Evolutionary conservation across 768 basidiomycete genomes (phyloP).

Genomic region (Mycena amicta): DNA sequence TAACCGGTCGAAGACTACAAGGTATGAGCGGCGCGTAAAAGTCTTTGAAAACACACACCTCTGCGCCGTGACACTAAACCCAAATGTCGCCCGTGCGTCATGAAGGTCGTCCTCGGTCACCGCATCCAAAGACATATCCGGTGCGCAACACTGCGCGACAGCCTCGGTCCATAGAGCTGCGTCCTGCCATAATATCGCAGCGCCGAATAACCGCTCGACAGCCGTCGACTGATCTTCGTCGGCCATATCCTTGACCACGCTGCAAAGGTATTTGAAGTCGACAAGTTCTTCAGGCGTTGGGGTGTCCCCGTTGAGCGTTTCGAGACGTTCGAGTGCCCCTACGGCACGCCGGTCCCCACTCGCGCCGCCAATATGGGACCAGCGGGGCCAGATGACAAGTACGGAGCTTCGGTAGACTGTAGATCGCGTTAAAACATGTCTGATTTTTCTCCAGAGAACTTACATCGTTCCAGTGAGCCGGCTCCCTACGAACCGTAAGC

Average conservation of each 20-base stretch:
- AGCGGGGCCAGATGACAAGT: slow-evolving; percentile 28
- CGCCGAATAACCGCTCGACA: background rate
- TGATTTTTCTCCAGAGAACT: background rate
- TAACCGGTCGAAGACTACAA: slow-evolving; percentile 4
- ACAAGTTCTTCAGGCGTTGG: background rate
- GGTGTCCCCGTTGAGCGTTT: background rate
- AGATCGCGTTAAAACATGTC: background rate
- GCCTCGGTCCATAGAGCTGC: background rate
- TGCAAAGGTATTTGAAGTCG: slow-evolving; percentile 1
- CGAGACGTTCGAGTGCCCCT: background rate
- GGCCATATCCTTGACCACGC: background rate
- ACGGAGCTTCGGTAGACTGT: slow-evolving; percentile 29
- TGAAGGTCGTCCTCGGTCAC: slow-evolving; percentile 4
- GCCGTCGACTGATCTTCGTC: slow-evolving; percentile 3
- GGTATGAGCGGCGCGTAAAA: no score
- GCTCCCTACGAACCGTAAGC: slow-evolving; percentile 17
- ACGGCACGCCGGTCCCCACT: slow-evolving; percentile 3
- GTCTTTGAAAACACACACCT: background rate
- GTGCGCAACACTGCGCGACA: background rate
- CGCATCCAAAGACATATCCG: slow-evolving; percentile 1
- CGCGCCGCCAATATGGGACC: slow-evolving; percentile 8
- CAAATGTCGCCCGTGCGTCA: slow-evolving; percentile 1
- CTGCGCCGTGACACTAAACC: slow-evolving; percentile 1
- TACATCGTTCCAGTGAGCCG: slow-evolving; percentile 26
- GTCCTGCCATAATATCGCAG: background rate